A percentile compares a stretch with the other conserved stretches of the same genome.
Conservation (phyloP, 176 grass and related monocot genomes). For the Oryza coarctata region DNA sequence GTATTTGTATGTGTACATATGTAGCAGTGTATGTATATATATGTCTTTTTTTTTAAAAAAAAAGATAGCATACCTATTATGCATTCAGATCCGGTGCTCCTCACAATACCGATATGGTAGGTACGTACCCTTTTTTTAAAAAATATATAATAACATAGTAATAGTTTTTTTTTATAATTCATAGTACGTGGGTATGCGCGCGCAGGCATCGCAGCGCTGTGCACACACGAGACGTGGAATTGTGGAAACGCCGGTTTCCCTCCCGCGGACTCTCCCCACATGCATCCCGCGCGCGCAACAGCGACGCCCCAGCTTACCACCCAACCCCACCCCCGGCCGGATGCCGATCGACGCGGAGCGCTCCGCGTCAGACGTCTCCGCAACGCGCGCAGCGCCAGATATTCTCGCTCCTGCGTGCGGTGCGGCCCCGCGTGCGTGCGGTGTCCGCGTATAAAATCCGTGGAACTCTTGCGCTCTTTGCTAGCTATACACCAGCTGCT, state of each 20-base stretch:
- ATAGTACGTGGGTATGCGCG: no score
- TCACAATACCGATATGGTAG: no score
- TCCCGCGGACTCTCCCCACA: not conserved
- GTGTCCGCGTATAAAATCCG: not conserved
- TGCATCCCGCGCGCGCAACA: not conserved
- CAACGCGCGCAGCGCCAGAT: not conserved
- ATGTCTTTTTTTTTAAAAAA: no score
- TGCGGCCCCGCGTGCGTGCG: no score
- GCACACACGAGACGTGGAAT: not conserved
- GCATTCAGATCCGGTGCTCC: no score
- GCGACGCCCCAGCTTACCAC: not conserved
- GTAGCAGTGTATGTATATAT: no score
- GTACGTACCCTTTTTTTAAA: no score
- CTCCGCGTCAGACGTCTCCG: not conserved
- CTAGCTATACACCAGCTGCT: not conserved
- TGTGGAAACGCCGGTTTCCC: not conserved
- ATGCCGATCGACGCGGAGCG: not conserved
- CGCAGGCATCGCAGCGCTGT: not conserved
- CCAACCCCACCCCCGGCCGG: not conserved
- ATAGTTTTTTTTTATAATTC: no score
- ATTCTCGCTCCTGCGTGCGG: not conserved
- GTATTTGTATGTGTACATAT: no score
- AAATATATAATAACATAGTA: no score
- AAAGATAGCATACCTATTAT: no score
- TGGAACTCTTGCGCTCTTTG: not conserved